phyloP scores from a whole-genome alignment of 495 filamentous ascomycete genomes.

The Penicillium robsamsonii region DNA sequence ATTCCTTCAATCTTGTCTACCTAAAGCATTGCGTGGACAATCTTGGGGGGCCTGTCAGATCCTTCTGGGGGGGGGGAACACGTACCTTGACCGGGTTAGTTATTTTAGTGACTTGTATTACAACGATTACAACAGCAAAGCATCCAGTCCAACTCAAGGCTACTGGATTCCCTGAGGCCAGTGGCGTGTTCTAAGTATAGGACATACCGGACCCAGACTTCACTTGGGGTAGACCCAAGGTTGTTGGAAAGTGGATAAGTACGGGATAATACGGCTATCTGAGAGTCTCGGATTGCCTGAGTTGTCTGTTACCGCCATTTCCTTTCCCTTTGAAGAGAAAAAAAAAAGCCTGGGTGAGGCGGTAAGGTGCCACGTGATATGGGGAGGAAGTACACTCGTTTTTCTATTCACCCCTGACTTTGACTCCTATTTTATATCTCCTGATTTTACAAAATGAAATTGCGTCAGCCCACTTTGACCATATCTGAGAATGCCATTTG shows the following conservation, averaged over 20 bases:
- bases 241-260: neutral
- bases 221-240: constrained; percentile 4
- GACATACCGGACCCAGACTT: constrained; percentile 9
- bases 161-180: neutral
- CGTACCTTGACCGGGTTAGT: constrained; percentile 1
- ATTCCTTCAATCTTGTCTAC: constrained; percentile 2
- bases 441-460: neutral
- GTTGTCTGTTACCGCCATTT: constrained; percentile 19
- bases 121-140: neutral
- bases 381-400: neutral
- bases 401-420: neutral
- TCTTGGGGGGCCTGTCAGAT: constrained; percentile 14
- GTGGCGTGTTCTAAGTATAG: constrained; percentile 32
- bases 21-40: constrained; percentile 10
- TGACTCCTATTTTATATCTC: neutral
- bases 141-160: too few species aligned
- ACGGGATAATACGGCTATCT: neutral
- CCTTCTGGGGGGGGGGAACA: constrained; percentile 10
- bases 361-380: constrained; percentile 12
- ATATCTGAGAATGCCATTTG: neutral
- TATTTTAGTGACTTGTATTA: neutral
- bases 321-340: neutral
- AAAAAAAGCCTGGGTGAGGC: constrained; percentile 2
- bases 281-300: neutral
- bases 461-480: neutral